Base-by-base conservation (phyloP, 495 filamentous ascomycete species). In the Neurospora sp. region DNA sequence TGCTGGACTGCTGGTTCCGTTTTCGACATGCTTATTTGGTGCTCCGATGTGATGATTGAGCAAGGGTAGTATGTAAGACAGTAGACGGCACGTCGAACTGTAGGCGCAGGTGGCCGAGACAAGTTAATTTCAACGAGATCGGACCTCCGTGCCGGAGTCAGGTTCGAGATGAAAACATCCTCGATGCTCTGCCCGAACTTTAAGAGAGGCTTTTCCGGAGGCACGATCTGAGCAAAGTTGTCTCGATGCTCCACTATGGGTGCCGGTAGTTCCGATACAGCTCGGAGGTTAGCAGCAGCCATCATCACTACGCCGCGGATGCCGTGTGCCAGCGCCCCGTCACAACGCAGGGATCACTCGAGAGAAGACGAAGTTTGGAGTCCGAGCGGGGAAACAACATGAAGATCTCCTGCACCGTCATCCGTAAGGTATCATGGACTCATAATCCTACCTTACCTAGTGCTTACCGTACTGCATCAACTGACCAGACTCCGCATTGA, bases 11-110 rank as follows among this genome's bases (percentile, higher is more conserved):
- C 16, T 35, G 42, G n/a, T 44, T 31, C 35, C 27, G 37, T 22
- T n/a, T 72, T 22, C 10, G 71, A 69, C 71, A 72, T 72, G 10
- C 76, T 76, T 37, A 8, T 27, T 27, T n/a, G n/a, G n/a, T n/a
- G n/a, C n/a, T n/a, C n/a, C n/a, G n/a, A n/a, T n/a, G n/a, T n/a
- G n/a, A n/a, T n/a, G n/a, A n/a, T n/a, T n/a, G n/a, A n/a, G 31
- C 5, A 35, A 35, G 31, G 3, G 31, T 35, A 27, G 27, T 27
- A 27, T 27, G 27, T 27, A 27, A 35, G 31, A 35, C 31, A 35
- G 31, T 35, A 35, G 31, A 35, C 31, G 31, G 31, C 31, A 35
- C 31, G 31, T 35, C 31, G 4, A 35, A 5, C 31, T 35, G 31
- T 35, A 35, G 31, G 31, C 31, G 31, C 31, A 35, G 31, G 31